A percentile compares a stretch with the other conserved stretches of the same genome.
Evolutionary conservation across 164 flowering plant genomes (phyloP).

Genomic region (Aristolochia californica): DNA sequence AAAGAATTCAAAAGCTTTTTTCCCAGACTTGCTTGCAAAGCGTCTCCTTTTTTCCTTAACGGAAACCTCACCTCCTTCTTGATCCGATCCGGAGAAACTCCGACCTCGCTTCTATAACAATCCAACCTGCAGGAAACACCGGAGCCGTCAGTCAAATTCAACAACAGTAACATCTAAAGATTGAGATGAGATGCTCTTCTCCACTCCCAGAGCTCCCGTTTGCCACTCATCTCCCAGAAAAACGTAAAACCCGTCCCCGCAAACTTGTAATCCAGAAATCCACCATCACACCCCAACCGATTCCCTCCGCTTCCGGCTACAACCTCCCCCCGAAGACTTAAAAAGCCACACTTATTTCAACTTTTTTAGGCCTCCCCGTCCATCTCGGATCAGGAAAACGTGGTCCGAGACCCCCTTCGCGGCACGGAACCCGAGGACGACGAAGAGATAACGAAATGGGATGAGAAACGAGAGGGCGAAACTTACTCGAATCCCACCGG

Average conservation of each 20-base stretch:
- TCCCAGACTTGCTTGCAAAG: slow-evolving; percentile 1
- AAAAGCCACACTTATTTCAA: no score
- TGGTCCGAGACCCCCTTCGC: not conserved
- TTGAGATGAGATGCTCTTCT: no score
- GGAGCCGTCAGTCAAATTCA: not conserved
- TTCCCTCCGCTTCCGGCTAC: no score
- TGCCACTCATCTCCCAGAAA: no score
- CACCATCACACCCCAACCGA: no score
- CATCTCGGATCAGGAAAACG: slow-evolving; percentile 4
- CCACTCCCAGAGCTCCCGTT: no score
- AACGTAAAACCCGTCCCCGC: no score
- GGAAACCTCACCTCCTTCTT: slow-evolving; percentile 5
- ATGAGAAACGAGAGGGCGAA: no score
- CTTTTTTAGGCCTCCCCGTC: not conserved
- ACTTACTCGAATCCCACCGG: slow-evolving; percentile 5
- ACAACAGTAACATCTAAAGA: not conserved
- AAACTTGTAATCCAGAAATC: no score
- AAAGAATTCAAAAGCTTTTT: not conserved
- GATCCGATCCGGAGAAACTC: slow-evolving; percentile 8
- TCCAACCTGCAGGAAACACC: slow-evolving; percentile 17
- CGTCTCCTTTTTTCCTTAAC: slow-evolving; percentile 5
- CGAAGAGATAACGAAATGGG: not conserved
- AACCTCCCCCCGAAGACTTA: no score
- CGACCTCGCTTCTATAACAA: not conserved
- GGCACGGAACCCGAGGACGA: not conserved